Evolutionary conservation across 2,329 filamentous ascomycete genomes (phyloP).

Genomic region (Microcera coccophila): DNA sequence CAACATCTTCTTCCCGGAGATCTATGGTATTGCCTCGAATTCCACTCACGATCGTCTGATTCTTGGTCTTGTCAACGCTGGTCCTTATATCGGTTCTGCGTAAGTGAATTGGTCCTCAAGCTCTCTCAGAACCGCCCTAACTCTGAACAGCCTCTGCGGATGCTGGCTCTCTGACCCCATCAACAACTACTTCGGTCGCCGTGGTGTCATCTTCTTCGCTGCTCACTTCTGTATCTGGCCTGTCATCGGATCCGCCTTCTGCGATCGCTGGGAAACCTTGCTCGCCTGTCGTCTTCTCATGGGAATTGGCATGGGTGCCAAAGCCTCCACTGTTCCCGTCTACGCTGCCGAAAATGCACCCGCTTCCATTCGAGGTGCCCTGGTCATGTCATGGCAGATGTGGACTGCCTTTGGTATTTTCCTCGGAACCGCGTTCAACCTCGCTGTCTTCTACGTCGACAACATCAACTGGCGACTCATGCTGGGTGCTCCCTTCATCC

Average conservation of each 20-base stretch:
- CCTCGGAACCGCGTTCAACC: constrained; percentile 40
- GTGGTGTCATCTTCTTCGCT: constrained; percentile 65
- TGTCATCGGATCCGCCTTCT: constrained; percentile 60
- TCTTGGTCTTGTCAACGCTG: constrained; percentile 64
- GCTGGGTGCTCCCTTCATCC: constrained; percentile 60
- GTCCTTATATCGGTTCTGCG: constrained; percentile 46
- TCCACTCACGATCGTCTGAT: constrained; percentile 40
- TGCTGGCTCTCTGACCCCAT: constrained; percentile 66
- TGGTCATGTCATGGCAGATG: constrained; percentile 79
- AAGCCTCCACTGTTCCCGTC: constrained; percentile 63
- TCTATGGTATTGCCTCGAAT: constrained; percentile 36
- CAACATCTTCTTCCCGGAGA: constrained; percentile 55
- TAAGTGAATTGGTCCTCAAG: constrained; percentile 26
- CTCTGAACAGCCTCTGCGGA: constrained; percentile 38
- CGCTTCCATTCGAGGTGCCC: constrained; percentile 63
- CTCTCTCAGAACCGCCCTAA: constrained; percentile 4
- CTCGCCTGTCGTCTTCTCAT: constrained; percentile 64
- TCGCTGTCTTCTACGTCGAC: constrained; percentile 27
- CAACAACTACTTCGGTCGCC: constrained; percentile 43
- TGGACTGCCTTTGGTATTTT: constrained; percentile 57
- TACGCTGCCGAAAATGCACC: constrained; percentile 72
- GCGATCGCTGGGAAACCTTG: constrained; percentile 63
- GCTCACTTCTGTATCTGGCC: constrained; percentile 66
- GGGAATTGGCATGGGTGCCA: constrained; percentile 66
- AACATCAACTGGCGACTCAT: constrained; percentile 37